Evolutionary conservation across 1,284 basidiomycete species (phyloP), one percentile per base, ranked within the genome.

Genomic region (Cystobasidiaceae sp.): DNA sequence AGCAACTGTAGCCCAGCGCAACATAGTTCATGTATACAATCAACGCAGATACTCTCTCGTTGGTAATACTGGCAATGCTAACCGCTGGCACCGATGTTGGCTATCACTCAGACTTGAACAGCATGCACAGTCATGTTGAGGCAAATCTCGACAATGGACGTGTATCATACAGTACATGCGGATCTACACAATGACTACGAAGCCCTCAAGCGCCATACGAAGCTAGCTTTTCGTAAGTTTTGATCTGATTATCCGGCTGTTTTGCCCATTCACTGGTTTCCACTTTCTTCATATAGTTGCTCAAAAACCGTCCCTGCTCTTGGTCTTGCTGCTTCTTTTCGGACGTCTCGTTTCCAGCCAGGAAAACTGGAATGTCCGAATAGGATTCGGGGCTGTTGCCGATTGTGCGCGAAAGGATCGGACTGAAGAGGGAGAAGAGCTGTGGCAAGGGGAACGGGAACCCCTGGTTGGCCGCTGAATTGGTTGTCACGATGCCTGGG

Each of bases 381-480:
- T 71, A 74, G 9, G 32, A 45, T 33, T 52, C 23, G 7, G 74
- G 71, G 5, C 70, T 70, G 63, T 72, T 70, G 45, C 69, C 73
- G 27, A 72, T 68, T n/a, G 72, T 71, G 25, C 69, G 62, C 1
- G 69, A 67, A 4, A 72, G 32, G 34, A 73, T 32, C 0, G 74
- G 72, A 2, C 67, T 71, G 46, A 72, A 70, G 21, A 74, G 48
- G 17, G 66, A 59, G 9, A 49, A 64, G 2, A 71, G 72, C 66
- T 58, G 63, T 8, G 65, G 49, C 43, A 78, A 46, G 0, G 75
- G 69, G 7, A 63, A 67, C 15, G 70, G 74, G 66, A 76, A 73
- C 34, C 74, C 72, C 13, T 69, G 69, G 52, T 76, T 75, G n/a
- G 69, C 50, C 7, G 73, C 67, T 1, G 73, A 74, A 15, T 75